Conservation (phyloP, 2,329 filamentous ascomycete genomes). For the Alternaria tenuissima region DNA sequence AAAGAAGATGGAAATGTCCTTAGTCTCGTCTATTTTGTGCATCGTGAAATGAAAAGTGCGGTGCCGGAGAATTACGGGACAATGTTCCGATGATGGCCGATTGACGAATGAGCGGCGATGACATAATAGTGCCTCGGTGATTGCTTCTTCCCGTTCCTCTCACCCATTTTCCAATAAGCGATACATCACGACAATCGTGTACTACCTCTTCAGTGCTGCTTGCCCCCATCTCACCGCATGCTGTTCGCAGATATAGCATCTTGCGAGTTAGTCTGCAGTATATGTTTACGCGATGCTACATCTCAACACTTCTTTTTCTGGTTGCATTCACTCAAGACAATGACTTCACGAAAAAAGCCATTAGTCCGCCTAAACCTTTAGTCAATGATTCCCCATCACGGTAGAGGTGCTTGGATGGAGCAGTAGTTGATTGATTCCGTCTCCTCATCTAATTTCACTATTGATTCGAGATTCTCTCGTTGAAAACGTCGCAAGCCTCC, state of each 20-base stretch:
- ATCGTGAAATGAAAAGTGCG: neutral
- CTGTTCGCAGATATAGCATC: neutral
- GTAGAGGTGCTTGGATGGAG: neutral
- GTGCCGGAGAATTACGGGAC: slow-evolving; percentile 23
- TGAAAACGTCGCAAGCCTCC: neutral
- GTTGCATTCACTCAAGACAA: neutral
- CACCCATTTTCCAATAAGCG: neutral
- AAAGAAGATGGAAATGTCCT: neutral
- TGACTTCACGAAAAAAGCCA: neutral
- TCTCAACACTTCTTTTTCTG: neutral
- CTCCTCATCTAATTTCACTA: neutral
- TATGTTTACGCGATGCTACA: neutral
- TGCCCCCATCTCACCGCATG: neutral
- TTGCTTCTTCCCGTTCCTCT: slow-evolving; percentile 7
- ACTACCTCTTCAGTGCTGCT: neutral
- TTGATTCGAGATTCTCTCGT: neutral
- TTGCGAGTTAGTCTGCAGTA: neutral
- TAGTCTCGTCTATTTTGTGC: slow-evolving; percentile 6
- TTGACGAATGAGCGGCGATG: slow-evolving; percentile 14
- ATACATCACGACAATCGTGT: neutral
- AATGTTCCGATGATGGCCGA: slow-evolving; percentile 23
- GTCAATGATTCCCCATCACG: neutral
- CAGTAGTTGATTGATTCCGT: neutral
- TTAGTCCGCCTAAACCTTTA: neutral
- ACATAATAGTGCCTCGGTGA: slow-evolving; percentile 20